These are phyloP conservation scores for Epichloe bromicola DNA, from an alignment of 2,329 filamentous ascomycete species.

Conservation along the genomic window DNA sequence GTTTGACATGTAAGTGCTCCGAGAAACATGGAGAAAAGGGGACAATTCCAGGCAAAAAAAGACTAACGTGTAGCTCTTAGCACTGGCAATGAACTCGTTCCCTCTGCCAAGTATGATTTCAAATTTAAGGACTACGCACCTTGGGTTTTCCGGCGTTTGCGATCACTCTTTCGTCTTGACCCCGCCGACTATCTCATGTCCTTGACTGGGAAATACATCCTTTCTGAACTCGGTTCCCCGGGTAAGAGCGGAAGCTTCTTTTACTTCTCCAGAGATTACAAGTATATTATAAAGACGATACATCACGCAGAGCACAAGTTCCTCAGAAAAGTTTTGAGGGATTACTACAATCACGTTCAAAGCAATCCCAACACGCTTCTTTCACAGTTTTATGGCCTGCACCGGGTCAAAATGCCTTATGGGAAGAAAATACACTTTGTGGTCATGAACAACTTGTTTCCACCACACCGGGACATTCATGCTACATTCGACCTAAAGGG, in stretches of 20 bases:
- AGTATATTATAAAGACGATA: conserved; percentile 99
- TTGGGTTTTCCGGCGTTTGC: conserved; percentile 93
- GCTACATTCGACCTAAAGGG: conserved; percentile 95
- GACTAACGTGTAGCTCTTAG: conserved; percentile 28
- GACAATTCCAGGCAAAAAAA: background rate
- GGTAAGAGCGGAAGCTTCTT: conserved; percentile 99
- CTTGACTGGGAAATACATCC: conserved; percentile 93
- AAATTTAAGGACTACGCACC: conserved; percentile 99
- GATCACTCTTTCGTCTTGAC: conserved; percentile 77
- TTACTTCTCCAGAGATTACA: conserved; percentile 98
- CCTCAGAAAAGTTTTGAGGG: conserved; percentile 67
- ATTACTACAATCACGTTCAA: conserved; percentile 88
- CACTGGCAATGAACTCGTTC: conserved; percentile 91
- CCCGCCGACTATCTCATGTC: conserved; percentile 98
- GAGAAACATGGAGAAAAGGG: too few relatives aligned
- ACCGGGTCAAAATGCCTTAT: conserved; percentile 96
- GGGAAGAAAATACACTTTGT: conserved; percentile 98
- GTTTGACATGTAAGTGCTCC: conserved; percentile 73
- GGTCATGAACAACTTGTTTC: conserved; percentile 99
- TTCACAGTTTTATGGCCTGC: conserved; percentile 93
- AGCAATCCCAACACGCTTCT: conserved; percentile 93
- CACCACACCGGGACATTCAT: conserved; percentile 93
- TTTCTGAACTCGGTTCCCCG: conserved; percentile 95
- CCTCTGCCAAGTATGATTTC: conserved; percentile 98
- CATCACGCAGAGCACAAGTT: conserved; percentile 91